Percentiles rank a stretch among this genome's conserved stretches.
Evolutionary conservation across 2,329 filamentous ascomycete genomes (phyloP).

Genomic region (Claviceps sp.): DNA sequence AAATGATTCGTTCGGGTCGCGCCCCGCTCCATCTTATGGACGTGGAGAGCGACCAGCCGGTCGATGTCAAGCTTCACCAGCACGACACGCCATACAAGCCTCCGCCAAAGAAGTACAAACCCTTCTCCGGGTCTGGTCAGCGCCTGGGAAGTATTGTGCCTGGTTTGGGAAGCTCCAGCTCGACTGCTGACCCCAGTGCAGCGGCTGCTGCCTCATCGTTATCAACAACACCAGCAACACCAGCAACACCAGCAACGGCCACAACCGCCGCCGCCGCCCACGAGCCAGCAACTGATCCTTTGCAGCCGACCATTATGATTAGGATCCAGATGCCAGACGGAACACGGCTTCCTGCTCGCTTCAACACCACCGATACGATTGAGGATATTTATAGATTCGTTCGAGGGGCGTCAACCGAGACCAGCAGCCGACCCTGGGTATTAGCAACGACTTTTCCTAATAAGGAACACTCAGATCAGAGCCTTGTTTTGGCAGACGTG

Average conservation of each 20-base stretch:
- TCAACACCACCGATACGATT: constrained; percentile 68
- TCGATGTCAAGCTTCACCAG: constrained; percentile 68
- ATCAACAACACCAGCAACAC: constrained; percentile 23
- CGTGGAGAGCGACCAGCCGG: constrained; percentile 58
- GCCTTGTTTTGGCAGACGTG: constrained; percentile 43
- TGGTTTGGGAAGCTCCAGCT: constrained; percentile 27
- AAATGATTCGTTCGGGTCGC: constrained; percentile 63
- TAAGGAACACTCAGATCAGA: constrained; percentile 63
- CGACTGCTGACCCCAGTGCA: constrained; percentile 14
- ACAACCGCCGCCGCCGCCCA: constrained; percentile 13
- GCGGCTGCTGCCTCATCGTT: constrained; percentile 19
- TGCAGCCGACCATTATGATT: constrained; percentile 54
- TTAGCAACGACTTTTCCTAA: constrained; percentile 74
- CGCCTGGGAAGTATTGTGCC: constrained; percentile 68
- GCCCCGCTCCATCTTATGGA: constrained; percentile 69
- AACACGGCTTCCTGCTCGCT: constrained; percentile 62
- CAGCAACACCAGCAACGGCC: constrained; percentile 21
- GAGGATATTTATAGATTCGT: constrained; percentile 69
- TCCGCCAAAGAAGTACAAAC: constrained; percentile 62
- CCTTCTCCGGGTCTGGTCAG: constrained; percentile 59
- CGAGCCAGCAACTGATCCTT: constrained; percentile 39
- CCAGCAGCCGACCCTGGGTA: constrained; percentile 50
- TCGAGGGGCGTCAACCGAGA: constrained; percentile 44
- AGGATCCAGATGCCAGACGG: constrained; percentile 71
- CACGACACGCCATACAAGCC: constrained; percentile 57